Evolutionary conservation across 208 protist species (phyloP).

Genomic region (Leishmania guyanensis): DNA sequence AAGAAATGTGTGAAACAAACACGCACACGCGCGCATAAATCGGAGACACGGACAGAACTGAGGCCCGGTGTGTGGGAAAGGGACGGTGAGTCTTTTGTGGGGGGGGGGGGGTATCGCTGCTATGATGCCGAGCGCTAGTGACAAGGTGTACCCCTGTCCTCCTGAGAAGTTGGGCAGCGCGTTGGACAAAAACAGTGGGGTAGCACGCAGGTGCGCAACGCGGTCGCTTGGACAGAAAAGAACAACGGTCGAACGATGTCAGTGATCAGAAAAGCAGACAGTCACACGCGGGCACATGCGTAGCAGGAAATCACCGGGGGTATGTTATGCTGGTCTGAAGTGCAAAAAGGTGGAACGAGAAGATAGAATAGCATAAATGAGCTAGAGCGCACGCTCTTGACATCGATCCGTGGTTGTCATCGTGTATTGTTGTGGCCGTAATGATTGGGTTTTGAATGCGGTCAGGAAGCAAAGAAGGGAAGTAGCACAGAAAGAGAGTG

Average conservation of each 20-base stretch:
- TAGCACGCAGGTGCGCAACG: neutral
- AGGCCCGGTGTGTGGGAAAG: neutral
- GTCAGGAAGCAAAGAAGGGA: neutral
- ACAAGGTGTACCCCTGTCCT: neutral
- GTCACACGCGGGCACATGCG: neutral
- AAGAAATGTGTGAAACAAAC: neutral
- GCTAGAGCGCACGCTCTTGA: neutral
- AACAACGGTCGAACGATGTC: neutral
- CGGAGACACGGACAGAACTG: neutral
- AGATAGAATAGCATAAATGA: neutral
- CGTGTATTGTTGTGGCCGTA: neutral
- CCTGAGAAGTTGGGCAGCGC: neutral
- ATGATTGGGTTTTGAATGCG: neutral
- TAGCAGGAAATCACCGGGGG: neutral
- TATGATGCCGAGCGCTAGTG: neutral
- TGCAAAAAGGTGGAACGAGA: neutral
- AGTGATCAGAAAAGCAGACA: neutral
- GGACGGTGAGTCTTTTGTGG: neutral
- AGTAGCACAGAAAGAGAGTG: neutral
- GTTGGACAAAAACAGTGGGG: neutral
- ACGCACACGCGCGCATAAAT: neutral
- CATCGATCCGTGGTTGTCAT: neutral
- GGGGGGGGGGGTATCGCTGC: neutral
- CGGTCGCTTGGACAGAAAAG: neutral
- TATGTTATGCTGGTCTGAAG: neutral